Conservation (phyloP, 306 rosid species). For the Arachis hypogaea region DNA sequence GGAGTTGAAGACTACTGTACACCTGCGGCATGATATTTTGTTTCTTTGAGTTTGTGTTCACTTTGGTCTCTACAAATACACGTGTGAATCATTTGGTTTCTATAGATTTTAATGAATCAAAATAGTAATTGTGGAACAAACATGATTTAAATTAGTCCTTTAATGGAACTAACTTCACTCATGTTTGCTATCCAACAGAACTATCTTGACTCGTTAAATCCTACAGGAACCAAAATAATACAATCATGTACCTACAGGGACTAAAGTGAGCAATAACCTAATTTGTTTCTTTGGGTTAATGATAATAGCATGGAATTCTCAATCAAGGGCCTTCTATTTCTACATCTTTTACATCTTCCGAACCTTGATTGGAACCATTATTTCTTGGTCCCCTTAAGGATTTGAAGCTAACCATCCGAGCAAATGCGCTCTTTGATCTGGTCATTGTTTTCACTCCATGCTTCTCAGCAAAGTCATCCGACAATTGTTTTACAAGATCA, state of each 20-base stretch:
- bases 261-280: too few relatives aligned
- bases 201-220: too few relatives aligned
- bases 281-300: background rate
- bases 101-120: too few relatives aligned
- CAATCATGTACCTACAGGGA: too few relatives aligned
- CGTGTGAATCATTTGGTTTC: too few relatives aligned
- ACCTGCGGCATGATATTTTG: background rate
- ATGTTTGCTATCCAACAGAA: too few relatives aligned
- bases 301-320: constrained; percentile 5
- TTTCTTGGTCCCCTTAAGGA: constrained; percentile 57
- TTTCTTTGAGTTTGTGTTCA: background rate
- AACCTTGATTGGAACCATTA: constrained; percentile 55
- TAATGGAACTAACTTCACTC: too few relatives aligned
- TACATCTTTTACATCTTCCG: constrained; percentile 51
- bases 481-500: constrained; percentile 53
- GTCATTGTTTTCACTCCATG: constrained; percentile 45
- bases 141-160: too few relatives aligned
- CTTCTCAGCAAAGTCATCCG: constrained; percentile 59
- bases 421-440: constrained; percentile 90
- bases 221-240: too few relatives aligned
- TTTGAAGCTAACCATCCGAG: constrained; percentile 55
- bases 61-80: too few relatives aligned
- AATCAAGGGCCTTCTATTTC: constrained; percentile 50
- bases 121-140: too few relatives aligned
- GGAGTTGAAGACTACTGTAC: background rate